Evolutionary conservation across 768 basidiomycete genomes (phyloP).

Genomic region (Suillus subalutaceus): DNA sequence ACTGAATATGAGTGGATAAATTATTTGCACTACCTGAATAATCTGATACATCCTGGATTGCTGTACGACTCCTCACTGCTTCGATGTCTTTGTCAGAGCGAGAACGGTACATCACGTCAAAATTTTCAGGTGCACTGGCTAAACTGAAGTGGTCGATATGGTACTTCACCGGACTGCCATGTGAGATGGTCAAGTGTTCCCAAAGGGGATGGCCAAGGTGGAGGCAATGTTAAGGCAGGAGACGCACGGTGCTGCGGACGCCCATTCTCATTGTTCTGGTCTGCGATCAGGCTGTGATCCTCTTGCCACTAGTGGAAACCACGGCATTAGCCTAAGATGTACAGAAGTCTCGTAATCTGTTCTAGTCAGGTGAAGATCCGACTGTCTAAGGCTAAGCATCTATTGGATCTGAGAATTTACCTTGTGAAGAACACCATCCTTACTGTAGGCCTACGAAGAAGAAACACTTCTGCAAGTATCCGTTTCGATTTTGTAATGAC

Average conservation of each 20-base stretch:
- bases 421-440: not conserved
- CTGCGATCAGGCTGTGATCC: not conserved
- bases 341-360: not conserved
- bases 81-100: not conserved
- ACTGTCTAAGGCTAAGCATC: not conserved
- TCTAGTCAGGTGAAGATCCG: not conserved
- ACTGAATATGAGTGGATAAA: not conserved
- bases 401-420: not conserved
- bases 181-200: slow-evolving; percentile 39
- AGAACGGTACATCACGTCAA: not conserved
- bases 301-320: not conserved
- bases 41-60: too few species aligned
- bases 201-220: slow-evolving; percentile 34
- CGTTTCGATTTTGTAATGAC: not conserved
- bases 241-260: too few species aligned
- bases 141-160: not conserved
- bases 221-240: slow-evolving; percentile 5
- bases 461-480: not conserved
- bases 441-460: not conserved
- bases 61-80: too few species aligned
- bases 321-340: not conserved
- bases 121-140: not conserved
- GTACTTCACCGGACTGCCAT: slow-evolving; percentile 27
- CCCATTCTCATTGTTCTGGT: not conserved
- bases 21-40: not conserved